phyloP scores from a whole-genome alignment of 1,139 yeast species.

The Geotrichum reessii region DNA sequence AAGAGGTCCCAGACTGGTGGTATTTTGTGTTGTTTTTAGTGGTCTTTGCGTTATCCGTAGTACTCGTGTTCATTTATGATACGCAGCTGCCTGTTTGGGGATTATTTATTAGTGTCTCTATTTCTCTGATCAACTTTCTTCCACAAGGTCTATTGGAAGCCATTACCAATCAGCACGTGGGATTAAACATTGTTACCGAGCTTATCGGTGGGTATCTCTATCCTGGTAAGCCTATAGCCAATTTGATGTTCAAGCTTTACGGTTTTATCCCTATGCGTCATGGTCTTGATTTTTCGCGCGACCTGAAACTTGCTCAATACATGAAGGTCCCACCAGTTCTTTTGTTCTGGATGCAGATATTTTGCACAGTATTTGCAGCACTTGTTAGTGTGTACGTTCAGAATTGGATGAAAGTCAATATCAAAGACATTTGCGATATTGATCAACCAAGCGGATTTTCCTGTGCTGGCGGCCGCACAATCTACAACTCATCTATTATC shows the following conservation, averaged over 20 bases:
- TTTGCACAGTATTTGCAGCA: constrained; percentile 34
- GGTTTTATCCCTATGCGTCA: constrained; percentile 49
- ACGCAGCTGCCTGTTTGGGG: constrained; percentile 46
- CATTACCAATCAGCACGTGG: constrained; percentile 43
- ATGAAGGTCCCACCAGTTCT: constrained; percentile 31
- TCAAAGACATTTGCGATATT: constrained; percentile 42
- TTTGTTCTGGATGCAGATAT: constrained; percentile 45
- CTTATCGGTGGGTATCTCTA: constrained; percentile 47
- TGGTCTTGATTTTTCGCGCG: constrained; percentile 44
- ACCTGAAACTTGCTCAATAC: constrained; percentile 48
- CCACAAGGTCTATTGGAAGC: constrained; percentile 45
- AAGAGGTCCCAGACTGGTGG: constrained; percentile 44
- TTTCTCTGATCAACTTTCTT: constrained; percentile 43
- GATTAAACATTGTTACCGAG: constrained; percentile 47
- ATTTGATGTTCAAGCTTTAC: constrained; percentile 45
- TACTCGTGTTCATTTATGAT: constrained; percentile 38
- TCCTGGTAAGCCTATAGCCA: constrained; percentile 48
- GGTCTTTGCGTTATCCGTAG: constrained; percentile 44
- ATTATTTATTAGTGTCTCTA: constrained; percentile 43
- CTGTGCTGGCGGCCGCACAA: constrained; percentile 42
- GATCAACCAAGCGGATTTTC: constrained; percentile 40
- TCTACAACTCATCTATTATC: constrained; percentile 46
- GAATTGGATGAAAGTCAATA: constrained; percentile 40
- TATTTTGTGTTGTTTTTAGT: constrained; percentile 16
- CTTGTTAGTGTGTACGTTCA: constrained; percentile 36